A percentile compares a stretch with the other conserved stretches of the same genome.
These are phyloP conservation scores for Trichoderma gracile DNA, from an alignment of 2,329 filamentous ascomycete genomes.

Conservation along the genomic window DNA sequence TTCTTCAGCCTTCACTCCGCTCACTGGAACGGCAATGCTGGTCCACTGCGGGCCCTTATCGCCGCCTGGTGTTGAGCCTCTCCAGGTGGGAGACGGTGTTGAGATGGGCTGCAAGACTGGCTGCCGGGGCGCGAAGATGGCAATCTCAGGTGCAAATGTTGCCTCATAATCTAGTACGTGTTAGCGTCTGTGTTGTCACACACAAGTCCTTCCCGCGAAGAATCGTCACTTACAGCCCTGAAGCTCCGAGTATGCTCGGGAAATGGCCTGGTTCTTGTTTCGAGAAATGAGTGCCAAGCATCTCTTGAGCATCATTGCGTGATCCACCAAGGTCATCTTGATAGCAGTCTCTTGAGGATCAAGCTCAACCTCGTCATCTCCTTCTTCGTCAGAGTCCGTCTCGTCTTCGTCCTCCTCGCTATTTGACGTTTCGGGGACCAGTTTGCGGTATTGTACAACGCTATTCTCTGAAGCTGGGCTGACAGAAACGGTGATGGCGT, in stretches of 20 bases:
- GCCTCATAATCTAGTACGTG: conserved; percentile 56
- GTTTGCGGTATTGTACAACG: conserved; percentile 72
- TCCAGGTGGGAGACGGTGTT: conserved; percentile 48
- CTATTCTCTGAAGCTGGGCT: conserved; percentile 73
- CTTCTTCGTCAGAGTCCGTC: conserved; percentile 37
- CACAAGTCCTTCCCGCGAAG: neutral
- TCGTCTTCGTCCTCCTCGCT: conserved; percentile 39
- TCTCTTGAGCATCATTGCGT: conserved; percentile 83
- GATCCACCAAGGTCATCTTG: conserved; percentile 82
- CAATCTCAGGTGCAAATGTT: conserved; percentile 66
- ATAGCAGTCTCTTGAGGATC: conserved; percentile 73
- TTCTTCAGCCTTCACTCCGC: conserved; percentile 48
- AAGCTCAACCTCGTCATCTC: conserved; percentile 45
- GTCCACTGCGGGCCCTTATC: conserved; percentile 40
- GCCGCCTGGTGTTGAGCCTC: conserved; percentile 51
- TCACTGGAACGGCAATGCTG: conserved; percentile 40
- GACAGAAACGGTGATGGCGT: conserved; percentile 75
- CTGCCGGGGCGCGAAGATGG: conserved; percentile 58
- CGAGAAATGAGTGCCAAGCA: conserved; percentile 70
- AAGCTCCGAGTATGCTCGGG: conserved; percentile 59
- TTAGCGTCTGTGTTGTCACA: conserved; percentile 29
- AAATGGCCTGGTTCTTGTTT: conserved; percentile 61
- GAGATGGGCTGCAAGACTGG: conserved; percentile 44
- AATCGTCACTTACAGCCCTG: conserved; percentile 58
- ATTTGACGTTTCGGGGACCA: conserved; percentile 60